These are phyloP conservation scores for Euphorbia tirucalli DNA, from an alignment of 345 rosid genomes.

Conservation along the genomic window DNA sequence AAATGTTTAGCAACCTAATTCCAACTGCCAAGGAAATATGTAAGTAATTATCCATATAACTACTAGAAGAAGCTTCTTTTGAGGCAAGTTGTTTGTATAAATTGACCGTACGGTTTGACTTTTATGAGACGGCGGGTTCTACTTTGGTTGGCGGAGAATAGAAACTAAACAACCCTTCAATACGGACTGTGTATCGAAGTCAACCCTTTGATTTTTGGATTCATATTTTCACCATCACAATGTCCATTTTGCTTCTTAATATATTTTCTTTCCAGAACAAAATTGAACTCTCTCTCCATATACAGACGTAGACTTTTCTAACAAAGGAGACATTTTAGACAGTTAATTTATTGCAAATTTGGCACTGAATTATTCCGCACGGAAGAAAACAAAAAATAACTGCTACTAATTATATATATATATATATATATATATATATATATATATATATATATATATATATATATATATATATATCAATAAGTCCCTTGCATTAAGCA, in stretches of 20 bases:
- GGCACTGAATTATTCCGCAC: too few relatives aligned
- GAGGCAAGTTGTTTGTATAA: conserved; percentile 1
- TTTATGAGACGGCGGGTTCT: conserved; percentile 5
- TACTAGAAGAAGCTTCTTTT: background rate
- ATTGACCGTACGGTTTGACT: conserved; percentile 9
- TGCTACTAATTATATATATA: too few relatives aligned
- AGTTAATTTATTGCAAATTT: too few relatives aligned
- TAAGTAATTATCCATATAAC: background rate
- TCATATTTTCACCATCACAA: background rate
- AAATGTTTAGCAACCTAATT: background rate
- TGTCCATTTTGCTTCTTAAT: background rate
- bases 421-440: too few relatives aligned
- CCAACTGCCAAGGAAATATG: background rate
- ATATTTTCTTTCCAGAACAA: background rate
- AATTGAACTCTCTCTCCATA: too few relatives aligned
- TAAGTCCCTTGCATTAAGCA: too few relatives aligned
- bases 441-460: too few relatives aligned
- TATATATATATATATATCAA: too few relatives aligned
- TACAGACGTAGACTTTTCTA: too few relatives aligned
- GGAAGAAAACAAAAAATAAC: too few relatives aligned
- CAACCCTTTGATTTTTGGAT: background rate
- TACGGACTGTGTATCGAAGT: background rate
- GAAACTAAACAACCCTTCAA: background rate
- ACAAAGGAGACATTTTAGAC: too few relatives aligned
- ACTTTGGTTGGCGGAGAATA: background rate